These are phyloP conservation scores for Closterium sp. DNA, from an alignment of 139 green algal genomes.

Conservation along the genomic window DNA sequence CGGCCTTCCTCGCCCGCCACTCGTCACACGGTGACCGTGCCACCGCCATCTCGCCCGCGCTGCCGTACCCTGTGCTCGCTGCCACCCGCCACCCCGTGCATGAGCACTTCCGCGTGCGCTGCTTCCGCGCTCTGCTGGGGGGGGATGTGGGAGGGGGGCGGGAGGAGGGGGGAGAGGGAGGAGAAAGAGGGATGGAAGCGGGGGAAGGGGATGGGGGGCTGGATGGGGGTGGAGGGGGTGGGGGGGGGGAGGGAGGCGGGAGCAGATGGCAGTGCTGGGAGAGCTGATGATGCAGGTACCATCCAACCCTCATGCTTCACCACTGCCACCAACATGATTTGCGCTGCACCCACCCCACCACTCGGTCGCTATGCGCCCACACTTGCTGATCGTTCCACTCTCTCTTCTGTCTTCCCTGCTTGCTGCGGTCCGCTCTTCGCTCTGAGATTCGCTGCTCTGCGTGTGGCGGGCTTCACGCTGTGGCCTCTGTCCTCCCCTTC, in stretches of 20 bases:
- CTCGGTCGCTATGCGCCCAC: not conserved
- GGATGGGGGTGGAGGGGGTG: not conserved
- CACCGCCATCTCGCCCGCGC: constrained; percentile 61
- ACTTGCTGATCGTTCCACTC: no score
- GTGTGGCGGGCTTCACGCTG: no score
- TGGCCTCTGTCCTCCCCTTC: no score
- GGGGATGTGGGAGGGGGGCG: not conserved
- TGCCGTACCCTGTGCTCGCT: constrained; percentile 62
- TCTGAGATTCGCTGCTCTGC: no score
- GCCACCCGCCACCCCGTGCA: constrained; percentile 74
- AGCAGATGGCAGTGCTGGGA: constrained; percentile 66
- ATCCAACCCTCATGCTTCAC: no score
- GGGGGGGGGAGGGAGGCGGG: not conserved
- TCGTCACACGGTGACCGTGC: constrained; percentile 68
- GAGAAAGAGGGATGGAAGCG: no score
- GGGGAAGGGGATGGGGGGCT: not conserved
- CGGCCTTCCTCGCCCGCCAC: constrained; percentile 69
- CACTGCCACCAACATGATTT: not conserved
- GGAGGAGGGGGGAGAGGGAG: no score
- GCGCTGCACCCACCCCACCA: no score
- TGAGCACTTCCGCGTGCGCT: constrained; percentile 76
- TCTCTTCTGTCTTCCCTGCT: no score
- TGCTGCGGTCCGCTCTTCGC: no score
- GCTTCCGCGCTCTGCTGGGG: constrained; percentile 58
- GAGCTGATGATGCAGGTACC: constrained; percentile 82